Evolutionary conservation across 108 stramenopile species (phyloP).

Genomic region (Cyclostephanos tholiformis): DNA sequence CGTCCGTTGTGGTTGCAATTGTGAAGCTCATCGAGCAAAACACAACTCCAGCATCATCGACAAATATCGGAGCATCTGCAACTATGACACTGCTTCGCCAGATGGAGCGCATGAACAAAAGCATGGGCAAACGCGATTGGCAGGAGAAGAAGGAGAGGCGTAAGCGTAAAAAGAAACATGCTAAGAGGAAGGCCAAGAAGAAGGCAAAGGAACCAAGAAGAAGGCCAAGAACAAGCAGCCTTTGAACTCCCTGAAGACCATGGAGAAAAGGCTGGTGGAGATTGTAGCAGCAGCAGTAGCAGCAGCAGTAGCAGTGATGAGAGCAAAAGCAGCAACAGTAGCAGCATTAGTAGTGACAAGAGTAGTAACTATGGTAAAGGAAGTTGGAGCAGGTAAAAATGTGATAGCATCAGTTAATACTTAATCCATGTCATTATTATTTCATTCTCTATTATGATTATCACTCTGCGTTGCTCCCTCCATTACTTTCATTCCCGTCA

Average conservation of each 20-base stretch:
- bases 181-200: neutral
- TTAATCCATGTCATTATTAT: too few species aligned
- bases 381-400: neutral
- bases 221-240: too few species aligned
- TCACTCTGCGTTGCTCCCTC: too few species aligned
- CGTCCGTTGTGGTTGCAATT: too few species aligned
- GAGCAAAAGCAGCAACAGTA: neutral
- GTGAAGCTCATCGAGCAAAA: too few species aligned
- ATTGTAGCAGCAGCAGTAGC: neutral
- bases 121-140: too few species aligned
- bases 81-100: too few species aligned
- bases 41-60: too few species aligned
- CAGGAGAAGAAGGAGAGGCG: neutral
- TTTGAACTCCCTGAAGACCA: neutral
- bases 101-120: too few species aligned
- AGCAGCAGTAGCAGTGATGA: constrained; percentile 1
- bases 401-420: too few species aligned
- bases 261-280: neutral
- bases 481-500: neutral
- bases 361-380: neutral
- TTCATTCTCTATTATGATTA: too few species aligned
- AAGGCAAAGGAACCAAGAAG: neutral
- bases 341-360: neutral
- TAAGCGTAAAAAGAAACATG: neutral
- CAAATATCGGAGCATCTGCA: too few species aligned